A percentile compares a stretch with the other conserved stretches of the same genome.
These are phyloP conservation scores for Lobosporangium transversale DNA, from an alignment of 192 early-diverging fungal species.

Conservation along the genomic window DNA sequence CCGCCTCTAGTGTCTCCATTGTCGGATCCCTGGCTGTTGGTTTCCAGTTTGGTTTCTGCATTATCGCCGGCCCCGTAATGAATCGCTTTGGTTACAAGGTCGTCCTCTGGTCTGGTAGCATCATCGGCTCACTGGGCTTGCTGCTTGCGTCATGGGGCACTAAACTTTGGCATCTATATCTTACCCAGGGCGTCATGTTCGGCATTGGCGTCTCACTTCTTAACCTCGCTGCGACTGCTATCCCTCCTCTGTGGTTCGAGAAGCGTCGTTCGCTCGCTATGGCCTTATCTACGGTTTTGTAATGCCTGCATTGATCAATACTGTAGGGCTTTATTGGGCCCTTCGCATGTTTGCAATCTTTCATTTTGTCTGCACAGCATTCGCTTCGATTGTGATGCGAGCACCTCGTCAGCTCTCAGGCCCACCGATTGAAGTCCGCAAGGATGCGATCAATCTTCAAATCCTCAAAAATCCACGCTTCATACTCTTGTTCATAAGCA, in stretches of 20 bases:
- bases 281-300: no score
- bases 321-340: no score
- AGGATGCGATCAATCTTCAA: constrained; percentile 29
- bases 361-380: no score
- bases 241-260: constrained; percentile 49
- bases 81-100: constrained; percentile 37
- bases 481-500: constrained; percentile 29
- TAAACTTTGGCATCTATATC: constrained; percentile 37
- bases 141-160: constrained; percentile 37
- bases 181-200: constrained; percentile 51
- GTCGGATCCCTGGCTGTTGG: constrained; percentile 38
- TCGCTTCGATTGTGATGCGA: no score
- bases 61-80: constrained; percentile 35
- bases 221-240: constrained; percentile 49
- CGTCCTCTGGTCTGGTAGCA: constrained; percentile 35
- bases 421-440: no score
- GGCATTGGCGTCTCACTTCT: constrained; percentile 54
- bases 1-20: constrained; percentile 29
- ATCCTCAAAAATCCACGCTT: constrained; percentile 32
- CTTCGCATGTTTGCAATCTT: no score
- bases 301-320: no score
- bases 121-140: constrained; percentile 37
- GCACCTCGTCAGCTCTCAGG: no score
- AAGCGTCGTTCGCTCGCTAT: constrained; percentile 52
- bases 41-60: constrained; percentile 41